A percentile compares a stretch with the other conserved stretches of the same genome.
Conservation (phyloP, 2,329 filamentous ascomycete species). For the Botryotinia globosa region DNA sequence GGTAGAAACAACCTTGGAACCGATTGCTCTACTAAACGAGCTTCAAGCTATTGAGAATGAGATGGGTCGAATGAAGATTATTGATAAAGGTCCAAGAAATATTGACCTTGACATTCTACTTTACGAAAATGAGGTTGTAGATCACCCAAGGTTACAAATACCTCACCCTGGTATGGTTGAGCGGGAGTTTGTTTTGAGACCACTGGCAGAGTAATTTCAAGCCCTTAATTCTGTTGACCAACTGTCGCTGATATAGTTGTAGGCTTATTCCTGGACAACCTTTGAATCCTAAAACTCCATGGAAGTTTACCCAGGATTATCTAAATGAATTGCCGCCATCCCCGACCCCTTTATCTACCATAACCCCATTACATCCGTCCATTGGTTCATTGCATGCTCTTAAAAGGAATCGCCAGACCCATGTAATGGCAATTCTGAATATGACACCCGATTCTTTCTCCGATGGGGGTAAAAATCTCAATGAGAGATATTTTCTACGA, state of each 20-base stretch:
- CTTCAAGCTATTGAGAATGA: constrained; percentile 80
- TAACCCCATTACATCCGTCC: constrained; percentile 53
- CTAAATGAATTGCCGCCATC: constrained; percentile 56
- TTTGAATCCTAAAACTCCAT: constrained; percentile 52
- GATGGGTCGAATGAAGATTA: constrained; percentile 76
- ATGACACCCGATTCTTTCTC: constrained; percentile 96
- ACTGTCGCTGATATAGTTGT: constrained; percentile 24
- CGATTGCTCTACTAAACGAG: constrained; percentile 71
- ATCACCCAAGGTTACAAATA: constrained; percentile 72
- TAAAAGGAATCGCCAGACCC: constrained; percentile 56
- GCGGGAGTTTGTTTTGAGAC: constrained; percentile 88
- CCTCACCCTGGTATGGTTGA: constrained; percentile 85
- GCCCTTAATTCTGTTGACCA: neutral
- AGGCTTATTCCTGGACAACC: constrained; percentile 57
- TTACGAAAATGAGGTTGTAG: constrained; percentile 66
- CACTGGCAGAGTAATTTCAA: constrained; percentile 67
- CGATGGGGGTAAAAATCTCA: constrained; percentile 65
- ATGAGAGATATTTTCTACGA: constrained; percentile 38
- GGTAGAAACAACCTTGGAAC: constrained; percentile 77
- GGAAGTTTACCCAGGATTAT: constrained; percentile 60
- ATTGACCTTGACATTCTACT: constrained; percentile 93
- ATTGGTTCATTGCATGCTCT: constrained; percentile 58
- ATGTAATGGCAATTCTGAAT: constrained; percentile 92
- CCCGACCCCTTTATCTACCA: constrained; percentile 52
- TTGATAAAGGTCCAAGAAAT: constrained; percentile 91